phyloP scores from a whole-genome alignment of 1,284 basidiomycete species.

The Trametes polyzona region DNA sequence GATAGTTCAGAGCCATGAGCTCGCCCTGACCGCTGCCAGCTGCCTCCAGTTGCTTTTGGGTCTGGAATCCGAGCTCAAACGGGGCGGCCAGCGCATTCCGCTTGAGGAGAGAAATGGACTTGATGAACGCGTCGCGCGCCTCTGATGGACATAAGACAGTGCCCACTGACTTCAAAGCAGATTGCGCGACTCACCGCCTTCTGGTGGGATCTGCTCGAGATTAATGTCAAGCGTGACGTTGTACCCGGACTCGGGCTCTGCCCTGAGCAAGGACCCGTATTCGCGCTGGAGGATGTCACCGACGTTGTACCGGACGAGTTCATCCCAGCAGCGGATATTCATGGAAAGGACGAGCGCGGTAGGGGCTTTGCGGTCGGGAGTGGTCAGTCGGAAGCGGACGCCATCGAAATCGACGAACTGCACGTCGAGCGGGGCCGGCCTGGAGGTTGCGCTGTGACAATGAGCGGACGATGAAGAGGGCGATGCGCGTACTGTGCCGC shows the following conservation, averaged over 20 bases:
- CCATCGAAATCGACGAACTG: conserved; percentile 98
- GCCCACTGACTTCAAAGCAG: not conserved
- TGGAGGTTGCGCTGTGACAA: conserved; percentile 37
- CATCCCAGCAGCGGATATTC: conserved; percentile 97
- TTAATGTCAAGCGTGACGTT: conserved; percentile 89
- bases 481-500: conserved; percentile 68
- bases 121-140: conserved; percentile 78
- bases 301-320: conserved; percentile 90
- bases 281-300: conserved; percentile 81
- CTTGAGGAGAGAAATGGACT: conserved; percentile 87
- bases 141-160: conserved; percentile 49
- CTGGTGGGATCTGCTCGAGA: conserved; percentile 80
- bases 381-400: conserved; percentile 92
- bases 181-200: conserved; percentile 65
- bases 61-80: conserved; percentile 87
- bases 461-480: conserved; percentile 1
- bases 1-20: conserved; percentile 93
- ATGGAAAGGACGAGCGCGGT: conserved; percentile 88
- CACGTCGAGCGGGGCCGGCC: conserved; percentile 90
- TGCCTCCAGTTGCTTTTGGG: conserved; percentile 85
- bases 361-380: conserved; percentile 72
- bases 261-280: conserved; percentile 76
- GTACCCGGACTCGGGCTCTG: conserved; percentile 81
- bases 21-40: conserved; percentile 73
- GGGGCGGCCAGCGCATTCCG: conserved; percentile 95